Conservation (phyloP, 768 basidiomycete species). For the Tricholoma sp. region DNA sequence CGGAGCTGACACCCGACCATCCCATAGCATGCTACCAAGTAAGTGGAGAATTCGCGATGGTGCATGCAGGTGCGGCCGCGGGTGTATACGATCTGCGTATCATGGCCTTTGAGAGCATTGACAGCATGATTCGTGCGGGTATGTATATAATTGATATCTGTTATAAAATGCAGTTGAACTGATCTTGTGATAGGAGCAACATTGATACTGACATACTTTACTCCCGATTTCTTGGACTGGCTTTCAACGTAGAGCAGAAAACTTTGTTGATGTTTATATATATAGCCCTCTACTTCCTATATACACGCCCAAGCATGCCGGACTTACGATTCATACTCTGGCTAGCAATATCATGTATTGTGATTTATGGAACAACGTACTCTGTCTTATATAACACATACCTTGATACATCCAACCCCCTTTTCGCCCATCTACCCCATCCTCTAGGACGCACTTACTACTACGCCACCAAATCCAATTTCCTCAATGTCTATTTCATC, state of each 20-base stretch:
- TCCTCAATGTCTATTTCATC: constrained; percentile 82
- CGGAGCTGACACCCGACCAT: constrained; percentile 73
- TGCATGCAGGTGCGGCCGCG: constrained; percentile 87
- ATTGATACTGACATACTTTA: constrained; percentile 91
- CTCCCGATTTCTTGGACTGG: constrained; percentile 94
- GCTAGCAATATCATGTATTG: constrained; percentile 36
- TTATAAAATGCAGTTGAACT: not conserved
- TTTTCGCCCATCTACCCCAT: constrained; percentile 64
- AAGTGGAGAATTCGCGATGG: constrained; percentile 96
- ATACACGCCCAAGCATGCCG: too few species aligned
- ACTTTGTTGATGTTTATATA: not conserved
- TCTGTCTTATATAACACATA: constrained; percentile 62
- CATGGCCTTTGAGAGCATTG: constrained; percentile 93
- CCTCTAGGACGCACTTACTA: constrained; percentile 57
- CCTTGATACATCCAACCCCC: constrained; percentile 81
- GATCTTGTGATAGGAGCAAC: constrained; percentile 60
- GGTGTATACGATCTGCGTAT: constrained; percentile 89
- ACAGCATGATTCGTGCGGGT: constrained; percentile 92
- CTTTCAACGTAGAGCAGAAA: constrained; percentile 21
- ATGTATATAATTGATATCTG: constrained; percentile 22
- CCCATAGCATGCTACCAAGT: constrained; percentile 98
- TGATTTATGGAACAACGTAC: constrained; percentile 59
- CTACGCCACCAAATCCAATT: constrained; percentile 78
- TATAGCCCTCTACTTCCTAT: too few species aligned
- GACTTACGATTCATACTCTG: constrained; percentile 30